Evolutionary conservation across 371 early-diverging fungal species (phyloP).

Genomic region (Paraphysoderma sedebokerense): DNA sequence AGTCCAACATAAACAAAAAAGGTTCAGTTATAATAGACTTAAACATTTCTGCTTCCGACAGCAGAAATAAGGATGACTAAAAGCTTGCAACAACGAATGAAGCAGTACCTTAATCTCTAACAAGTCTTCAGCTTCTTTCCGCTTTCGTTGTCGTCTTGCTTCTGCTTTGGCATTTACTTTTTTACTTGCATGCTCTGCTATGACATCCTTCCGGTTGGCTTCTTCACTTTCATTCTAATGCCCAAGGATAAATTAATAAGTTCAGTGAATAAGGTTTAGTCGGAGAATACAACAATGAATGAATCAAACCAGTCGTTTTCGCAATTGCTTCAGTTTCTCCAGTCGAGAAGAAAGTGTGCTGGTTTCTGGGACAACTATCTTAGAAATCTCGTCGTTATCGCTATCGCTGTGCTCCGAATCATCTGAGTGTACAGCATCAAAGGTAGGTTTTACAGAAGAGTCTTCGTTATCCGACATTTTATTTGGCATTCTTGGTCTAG

Average conservation of each 20-base stretch:
- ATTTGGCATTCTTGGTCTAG: no score
- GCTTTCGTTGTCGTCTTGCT: constrained; percentile 41
- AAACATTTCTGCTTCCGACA: no score
- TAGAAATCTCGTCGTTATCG: no score
- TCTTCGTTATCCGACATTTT: no score
- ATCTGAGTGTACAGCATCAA: no score
- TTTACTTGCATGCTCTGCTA: neutral
- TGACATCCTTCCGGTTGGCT: neutral
- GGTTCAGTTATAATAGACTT: no score
- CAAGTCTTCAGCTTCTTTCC: constrained; percentile 53
- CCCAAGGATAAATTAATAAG: neutral
- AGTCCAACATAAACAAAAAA: neutral
- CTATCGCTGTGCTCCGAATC: no score
- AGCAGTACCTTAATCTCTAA: constrained; percentile 27
- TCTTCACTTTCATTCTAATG: neutral
- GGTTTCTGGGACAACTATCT: no score
- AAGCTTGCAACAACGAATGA: no score
- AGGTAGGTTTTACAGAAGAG: no score
- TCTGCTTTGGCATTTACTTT: constrained; percentile 20
- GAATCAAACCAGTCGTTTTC: constrained; percentile 27
- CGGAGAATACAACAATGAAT: neutral
- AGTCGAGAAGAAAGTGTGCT: constrained; percentile 26
- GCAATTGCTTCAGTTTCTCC: constrained; percentile 30
- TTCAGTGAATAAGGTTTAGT: neutral
- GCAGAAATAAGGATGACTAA: no score